phyloP scores from a whole-genome alignment of 2,329 filamentous ascomycete species.

The Bisporella sp. region DNA sequence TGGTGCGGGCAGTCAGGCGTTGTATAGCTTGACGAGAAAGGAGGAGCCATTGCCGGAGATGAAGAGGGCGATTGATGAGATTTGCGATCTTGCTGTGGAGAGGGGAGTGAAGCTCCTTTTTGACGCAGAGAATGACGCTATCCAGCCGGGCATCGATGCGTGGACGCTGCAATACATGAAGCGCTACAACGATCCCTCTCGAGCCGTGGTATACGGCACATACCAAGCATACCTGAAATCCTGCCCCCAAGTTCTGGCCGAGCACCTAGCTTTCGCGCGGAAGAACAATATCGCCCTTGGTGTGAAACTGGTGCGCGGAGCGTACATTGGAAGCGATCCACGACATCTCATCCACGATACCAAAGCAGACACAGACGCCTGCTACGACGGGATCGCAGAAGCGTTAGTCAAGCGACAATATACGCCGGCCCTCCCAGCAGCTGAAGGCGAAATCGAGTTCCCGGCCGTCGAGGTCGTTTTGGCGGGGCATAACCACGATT shows the following conservation, averaged over 20 bases:
- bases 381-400: conserved; percentile 66
- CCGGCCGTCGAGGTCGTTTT: conserved; percentile 60
- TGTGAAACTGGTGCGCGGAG: conserved; percentile 69
- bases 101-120: conserved; percentile 71
- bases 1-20: conserved; percentile 69
- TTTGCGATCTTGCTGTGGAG: conserved; percentile 65
- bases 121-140: conserved; percentile 75
- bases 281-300: conserved; percentile 59
- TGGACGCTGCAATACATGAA: conserved; percentile 75
- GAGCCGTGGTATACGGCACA: conserved; percentile 70
- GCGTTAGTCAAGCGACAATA: conserved; percentile 60
- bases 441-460: conserved; percentile 38
- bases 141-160: conserved; percentile 73
- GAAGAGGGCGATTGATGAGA: conserved; percentile 60
- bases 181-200: conserved; percentile 59
- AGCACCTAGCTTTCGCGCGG: conserved; percentile 52
- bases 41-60: conserved; percentile 58
- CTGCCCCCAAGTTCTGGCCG: conserved; percentile 46
- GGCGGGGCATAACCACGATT: conserved; percentile 75
- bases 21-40: conserved; percentile 57
- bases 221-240: conserved; percentile 73
- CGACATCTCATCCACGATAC: conserved; percentile 64
- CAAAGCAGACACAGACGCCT: conserved; percentile 62
- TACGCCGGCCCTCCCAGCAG: conserved; percentile 41
- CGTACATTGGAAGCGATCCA: conserved; percentile 65